Evolutionary conservation across 225 moss, liverwort and hornwort genomes (phyloP).

Genomic region (Sphagnum contortum): DNA sequence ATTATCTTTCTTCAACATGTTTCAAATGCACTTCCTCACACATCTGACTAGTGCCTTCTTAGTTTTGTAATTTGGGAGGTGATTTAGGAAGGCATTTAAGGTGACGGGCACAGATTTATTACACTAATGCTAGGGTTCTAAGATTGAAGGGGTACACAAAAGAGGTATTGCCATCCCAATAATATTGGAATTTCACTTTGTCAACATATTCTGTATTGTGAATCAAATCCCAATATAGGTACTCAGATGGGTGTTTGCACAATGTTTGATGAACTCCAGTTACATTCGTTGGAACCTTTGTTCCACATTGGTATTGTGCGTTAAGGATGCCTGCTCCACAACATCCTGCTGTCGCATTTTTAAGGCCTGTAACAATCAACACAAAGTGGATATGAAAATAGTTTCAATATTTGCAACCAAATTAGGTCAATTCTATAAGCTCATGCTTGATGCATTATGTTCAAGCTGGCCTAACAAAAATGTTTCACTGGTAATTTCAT

Average conservation of each 20-base stretch:
- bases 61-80: too few species aligned
- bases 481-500: too few species aligned
- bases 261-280: constrained; percentile 6
- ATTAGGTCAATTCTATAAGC: too few species aligned
- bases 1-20: too few species aligned
- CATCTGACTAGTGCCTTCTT: too few species aligned
- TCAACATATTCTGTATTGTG: constrained; percentile 32
- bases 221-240: constrained; percentile 31
- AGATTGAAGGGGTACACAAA: constrained; percentile 24
- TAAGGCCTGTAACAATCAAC: constrained; percentile 14
- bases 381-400: too few species aligned
- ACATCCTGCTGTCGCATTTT: constrained; percentile 22
- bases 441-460: too few species aligned
- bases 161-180: constrained; percentile 21
- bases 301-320: constrained; percentile 36
- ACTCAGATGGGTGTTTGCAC: constrained; percentile 27
- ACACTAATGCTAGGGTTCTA: constrained; percentile 17
- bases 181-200: constrained; percentile 24
- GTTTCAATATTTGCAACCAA: too few species aligned
- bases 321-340: constrained; percentile 35
- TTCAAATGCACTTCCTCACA: too few species aligned
- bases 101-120: too few species aligned
- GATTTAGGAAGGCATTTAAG: too few species aligned
- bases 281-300: constrained; percentile 10
- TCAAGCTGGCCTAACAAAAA: too few species aligned